Evolutionary conservation across 2,329 filamentous ascomycete species (phyloP).

Genomic region (Cladorrhinum sp.): DNA sequence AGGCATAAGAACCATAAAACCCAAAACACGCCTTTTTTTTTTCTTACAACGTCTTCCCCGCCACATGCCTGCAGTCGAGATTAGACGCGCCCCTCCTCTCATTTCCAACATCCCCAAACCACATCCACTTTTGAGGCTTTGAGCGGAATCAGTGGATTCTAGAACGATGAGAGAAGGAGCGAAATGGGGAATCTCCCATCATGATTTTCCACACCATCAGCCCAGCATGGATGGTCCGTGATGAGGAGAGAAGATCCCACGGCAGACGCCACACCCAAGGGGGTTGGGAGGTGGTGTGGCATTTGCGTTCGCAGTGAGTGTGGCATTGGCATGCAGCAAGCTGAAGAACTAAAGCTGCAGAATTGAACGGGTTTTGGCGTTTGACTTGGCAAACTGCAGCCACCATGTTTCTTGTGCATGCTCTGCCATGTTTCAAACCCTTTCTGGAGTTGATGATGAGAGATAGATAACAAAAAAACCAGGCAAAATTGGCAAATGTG

Average conservation of each 20-base stretch:
- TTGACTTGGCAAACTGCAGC: neutral
- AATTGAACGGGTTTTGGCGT: neutral
- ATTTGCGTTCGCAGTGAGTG: too few relatives aligned
- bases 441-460: neutral
- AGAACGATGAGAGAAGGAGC: constrained; percentile 3
- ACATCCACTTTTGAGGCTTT: constrained; percentile 5
- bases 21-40: constrained; percentile 7
- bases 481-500: neutral
- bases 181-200: neutral
- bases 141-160: neutral
- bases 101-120: constrained; percentile 17
- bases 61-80: constrained; percentile 19
- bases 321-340: neutral
- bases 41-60: constrained; percentile 7
- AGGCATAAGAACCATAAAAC: constrained; percentile 3
- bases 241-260: neutral
- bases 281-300: neutral
- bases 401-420: neutral
- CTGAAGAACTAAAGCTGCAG: neutral
- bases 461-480: neutral
- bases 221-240: neutral
- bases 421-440: neutral
- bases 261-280: neutral
- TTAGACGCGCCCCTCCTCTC: constrained; percentile 17
- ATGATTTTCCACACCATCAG: neutral